Conservation (phyloP, 345 rosid genomes). For the Turritis glabra region DNA sequence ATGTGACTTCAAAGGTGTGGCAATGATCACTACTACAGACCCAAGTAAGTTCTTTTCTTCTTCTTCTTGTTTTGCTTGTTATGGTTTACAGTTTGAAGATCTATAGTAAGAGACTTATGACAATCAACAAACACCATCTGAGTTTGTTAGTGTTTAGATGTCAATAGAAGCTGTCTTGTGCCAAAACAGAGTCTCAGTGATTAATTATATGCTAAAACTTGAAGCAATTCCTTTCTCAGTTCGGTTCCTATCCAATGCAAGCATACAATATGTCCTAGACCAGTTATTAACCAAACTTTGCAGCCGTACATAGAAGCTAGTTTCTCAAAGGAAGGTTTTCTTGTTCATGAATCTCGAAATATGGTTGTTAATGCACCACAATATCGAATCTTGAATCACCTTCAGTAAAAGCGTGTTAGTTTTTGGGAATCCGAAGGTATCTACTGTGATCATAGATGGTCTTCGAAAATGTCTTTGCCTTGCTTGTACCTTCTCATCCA, state of each 20-base stretch:
- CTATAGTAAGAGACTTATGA: background rate
- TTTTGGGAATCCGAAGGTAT: background rate
- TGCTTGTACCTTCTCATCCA: conserved; percentile 2
- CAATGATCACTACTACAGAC: conserved; percentile 89
- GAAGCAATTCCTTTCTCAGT: background rate
- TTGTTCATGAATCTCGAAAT: background rate
- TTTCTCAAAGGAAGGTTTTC: background rate
- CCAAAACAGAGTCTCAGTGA: background rate
- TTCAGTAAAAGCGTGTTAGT: background rate
- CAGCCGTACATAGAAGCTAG: background rate
- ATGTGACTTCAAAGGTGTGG: conserved; percentile 97
- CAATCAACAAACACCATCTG: background rate
- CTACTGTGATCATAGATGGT: background rate
- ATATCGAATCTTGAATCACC: background rate
- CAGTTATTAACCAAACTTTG: background rate
- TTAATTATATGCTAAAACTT: background rate
- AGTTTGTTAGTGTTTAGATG: background rate
- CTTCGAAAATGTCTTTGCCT: background rate
- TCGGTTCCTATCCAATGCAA: background rate
- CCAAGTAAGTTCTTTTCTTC: conserved; percentile 67
- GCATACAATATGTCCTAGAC: background rate
- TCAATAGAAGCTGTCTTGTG: background rate
- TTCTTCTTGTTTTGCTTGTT: background rate
- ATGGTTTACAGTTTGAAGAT: conserved; percentile 10
- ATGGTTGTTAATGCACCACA: background rate